These are phyloP conservation scores for Penicillium pancosmium DNA, from an alignment of 495 filamentous ascomycete genomes.

Conservation along the genomic window DNA sequence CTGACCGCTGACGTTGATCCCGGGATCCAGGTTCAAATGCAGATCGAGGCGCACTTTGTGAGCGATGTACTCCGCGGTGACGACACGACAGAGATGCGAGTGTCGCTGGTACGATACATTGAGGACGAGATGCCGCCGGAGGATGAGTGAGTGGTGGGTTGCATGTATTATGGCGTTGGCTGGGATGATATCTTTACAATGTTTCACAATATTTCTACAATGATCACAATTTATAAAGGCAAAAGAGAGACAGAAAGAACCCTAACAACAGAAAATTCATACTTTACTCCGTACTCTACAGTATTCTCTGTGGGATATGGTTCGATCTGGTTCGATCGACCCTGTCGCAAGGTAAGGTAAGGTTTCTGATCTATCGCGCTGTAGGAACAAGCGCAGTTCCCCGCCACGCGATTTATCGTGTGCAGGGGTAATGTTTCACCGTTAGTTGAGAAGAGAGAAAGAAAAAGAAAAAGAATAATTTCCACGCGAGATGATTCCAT, in stretches of 20 bases:
- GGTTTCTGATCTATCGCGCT: constrained; percentile 32
- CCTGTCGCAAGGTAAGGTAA: constrained; percentile 2
- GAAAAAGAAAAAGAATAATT: too few relatives aligned
- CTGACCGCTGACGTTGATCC: not conserved
- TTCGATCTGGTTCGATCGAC: too few relatives aligned
- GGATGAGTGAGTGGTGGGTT: constrained; percentile 66
- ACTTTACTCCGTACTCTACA: too few relatives aligned
- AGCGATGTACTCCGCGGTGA: constrained; percentile 93
- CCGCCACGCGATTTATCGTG: constrained; percentile 29
- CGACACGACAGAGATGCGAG: constrained; percentile 95
- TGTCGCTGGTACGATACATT: constrained; percentile 90
- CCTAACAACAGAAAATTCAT: too few relatives aligned
- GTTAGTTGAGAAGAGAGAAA: not conserved
- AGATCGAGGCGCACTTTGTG: constrained; percentile 95
- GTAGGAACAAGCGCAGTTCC: constrained; percentile 13
- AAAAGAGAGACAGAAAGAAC: too few relatives aligned
- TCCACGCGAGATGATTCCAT: not conserved
- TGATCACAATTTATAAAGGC: too few relatives aligned
- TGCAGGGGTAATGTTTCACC: constrained; percentile 15
- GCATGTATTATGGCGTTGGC: constrained; percentile 5
- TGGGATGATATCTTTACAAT: constrained; percentile 2
- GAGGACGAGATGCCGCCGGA: constrained; percentile 97
- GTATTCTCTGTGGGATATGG: too few relatives aligned
- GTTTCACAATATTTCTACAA: too few relatives aligned
- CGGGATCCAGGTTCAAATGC: constrained; percentile 82